Conservation (phyloP, 257 asterid genomes). For the Capsicum pubescens region DNA sequence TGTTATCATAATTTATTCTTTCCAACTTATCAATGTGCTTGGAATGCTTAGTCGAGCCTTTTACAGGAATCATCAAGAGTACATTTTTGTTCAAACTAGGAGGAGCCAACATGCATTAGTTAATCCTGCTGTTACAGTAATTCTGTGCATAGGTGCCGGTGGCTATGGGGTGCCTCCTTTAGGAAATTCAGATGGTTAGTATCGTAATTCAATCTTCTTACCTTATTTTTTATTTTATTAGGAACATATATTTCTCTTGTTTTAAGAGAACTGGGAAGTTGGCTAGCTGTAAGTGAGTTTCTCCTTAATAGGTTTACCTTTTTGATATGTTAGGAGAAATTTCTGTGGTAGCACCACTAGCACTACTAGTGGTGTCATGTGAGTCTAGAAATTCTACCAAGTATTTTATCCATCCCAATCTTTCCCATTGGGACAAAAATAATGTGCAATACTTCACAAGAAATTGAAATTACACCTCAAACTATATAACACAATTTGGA, state of each 20-base stretch:
- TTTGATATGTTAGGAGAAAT: not conserved
- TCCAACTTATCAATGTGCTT: constrained; percentile 27
- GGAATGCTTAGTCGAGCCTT: constrained; percentile 25
- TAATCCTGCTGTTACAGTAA: constrained; percentile 82
- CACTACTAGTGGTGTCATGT: not conserved
- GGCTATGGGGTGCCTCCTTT: constrained; percentile 92
- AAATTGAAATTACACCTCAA: constrained; percentile 4
- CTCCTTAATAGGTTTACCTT: not conserved
- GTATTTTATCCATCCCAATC: not conserved
- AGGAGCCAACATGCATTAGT: constrained; percentile 91
- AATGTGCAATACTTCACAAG: not conserved
- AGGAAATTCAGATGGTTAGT: constrained; percentile 88
- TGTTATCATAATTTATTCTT: constrained; percentile 32
- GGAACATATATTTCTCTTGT: not conserved
- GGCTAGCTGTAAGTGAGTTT: constrained; percentile 7
- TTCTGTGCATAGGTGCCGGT: constrained; percentile 85
- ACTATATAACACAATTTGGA: not conserved
- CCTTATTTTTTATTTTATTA: not conserved
- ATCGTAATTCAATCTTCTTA: not conserved
- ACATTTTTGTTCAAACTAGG: constrained; percentile 59
- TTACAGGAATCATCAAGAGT: constrained; percentile 30
- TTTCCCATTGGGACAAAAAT: not conserved
- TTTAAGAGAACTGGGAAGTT: not conserved
- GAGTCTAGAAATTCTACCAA: not conserved
- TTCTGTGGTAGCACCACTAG: not conserved